These are phyloP conservation scores for Adenanthera pavonina DNA, from an alignment of 306 rosid genomes.

Conservation along the genomic window DNA sequence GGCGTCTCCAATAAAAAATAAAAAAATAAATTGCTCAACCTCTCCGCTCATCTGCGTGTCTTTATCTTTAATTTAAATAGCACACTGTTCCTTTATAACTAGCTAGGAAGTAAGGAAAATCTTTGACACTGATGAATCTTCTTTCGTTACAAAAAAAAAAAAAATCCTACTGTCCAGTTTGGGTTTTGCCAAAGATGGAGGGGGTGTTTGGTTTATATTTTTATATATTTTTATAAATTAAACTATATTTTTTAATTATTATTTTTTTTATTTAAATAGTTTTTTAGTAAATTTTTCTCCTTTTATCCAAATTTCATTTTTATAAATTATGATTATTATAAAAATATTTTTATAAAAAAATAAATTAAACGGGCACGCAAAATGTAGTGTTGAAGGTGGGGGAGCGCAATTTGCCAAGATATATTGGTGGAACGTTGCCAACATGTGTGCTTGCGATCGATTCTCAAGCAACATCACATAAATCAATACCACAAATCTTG, in stretches of 20 bases:
- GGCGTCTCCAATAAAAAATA: slow-evolving; percentile 17
- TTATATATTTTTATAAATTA: no score
- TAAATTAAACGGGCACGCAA: no score
- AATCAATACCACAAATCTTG: slow-evolving; percentile 36
- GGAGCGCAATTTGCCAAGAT: not conserved
- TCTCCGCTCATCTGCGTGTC: slow-evolving; percentile 28
- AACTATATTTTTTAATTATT: no score
- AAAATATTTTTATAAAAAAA: no score
- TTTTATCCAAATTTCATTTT: no score
- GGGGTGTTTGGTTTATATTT: no score
- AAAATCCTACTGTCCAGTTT: not conserved
- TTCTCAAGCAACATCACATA: slow-evolving; percentile 43
- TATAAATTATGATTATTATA: no score
- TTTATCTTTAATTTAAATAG: slow-evolving; percentile 10
- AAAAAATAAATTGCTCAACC: not conserved
- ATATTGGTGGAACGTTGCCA: slow-evolving; percentile 36
- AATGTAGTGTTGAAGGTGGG: not conserved
- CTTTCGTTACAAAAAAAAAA: no score
- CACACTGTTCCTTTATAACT: not conserved
- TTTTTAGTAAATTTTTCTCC: no score
- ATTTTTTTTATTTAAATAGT: no score
- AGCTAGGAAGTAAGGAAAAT: slow-evolving; percentile 23
- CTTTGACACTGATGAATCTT: slow-evolving; percentile 36
- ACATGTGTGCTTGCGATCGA: slow-evolving; percentile 43
- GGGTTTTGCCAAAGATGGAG: slow-evolving; percentile 32